Evolutionary conservation across 495 filamentous ascomycete species (phyloP), one percentile per base, ranked within the genome.

Genomic region (Letharia columbiana): DNA sequence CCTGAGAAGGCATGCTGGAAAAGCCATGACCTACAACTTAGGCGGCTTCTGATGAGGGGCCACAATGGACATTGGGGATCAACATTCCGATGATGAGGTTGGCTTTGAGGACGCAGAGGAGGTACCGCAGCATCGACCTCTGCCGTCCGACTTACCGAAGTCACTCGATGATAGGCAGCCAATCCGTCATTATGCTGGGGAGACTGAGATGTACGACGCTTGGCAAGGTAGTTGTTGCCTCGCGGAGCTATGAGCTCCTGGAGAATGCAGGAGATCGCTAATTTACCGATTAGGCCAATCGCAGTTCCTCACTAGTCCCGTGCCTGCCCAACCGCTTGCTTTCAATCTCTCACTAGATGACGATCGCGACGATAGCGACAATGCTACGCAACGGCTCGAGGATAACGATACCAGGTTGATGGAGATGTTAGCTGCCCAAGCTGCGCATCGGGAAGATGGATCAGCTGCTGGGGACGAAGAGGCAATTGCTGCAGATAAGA

Each of bases 131-230:
- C 77, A 75, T 31, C 78, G 84, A 60, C 68, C 80, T 68, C 86
- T 98, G 58, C 94, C 94, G 49, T 81, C 83, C 69, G 95, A 98
- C 74, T 83, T 98, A 35, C 94, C 94, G 8, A 91, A 86, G 69
- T 93, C 92, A 57, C 81, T 98, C 66, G 89, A 98, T 71, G 95
- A 98, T 77, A 83, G 93, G 62, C 85, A 87, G 73, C 84, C 81
- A 64, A 82, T 89, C 37, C 83, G 82, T 11, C 74, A 75, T 8
- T 79, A 81, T 63, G 79, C 77, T 44, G 79, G 76, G 58, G 93
- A 97, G 80, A 96, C 91, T 35, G 92, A 98, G 82, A 89, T 96
- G 80, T 98, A 98, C 74, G 94, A 98, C 83, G 95, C 90, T 66
- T 98, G 94, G 94, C 91, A 96, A 87, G 93, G 93, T 96, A 74